Evolutionary conservation across 225 moss, liverwort and hornwort genomes (phyloP), one percentile per base, ranked within the genome.

Genomic region (Straminergon stramineum): DNA sequence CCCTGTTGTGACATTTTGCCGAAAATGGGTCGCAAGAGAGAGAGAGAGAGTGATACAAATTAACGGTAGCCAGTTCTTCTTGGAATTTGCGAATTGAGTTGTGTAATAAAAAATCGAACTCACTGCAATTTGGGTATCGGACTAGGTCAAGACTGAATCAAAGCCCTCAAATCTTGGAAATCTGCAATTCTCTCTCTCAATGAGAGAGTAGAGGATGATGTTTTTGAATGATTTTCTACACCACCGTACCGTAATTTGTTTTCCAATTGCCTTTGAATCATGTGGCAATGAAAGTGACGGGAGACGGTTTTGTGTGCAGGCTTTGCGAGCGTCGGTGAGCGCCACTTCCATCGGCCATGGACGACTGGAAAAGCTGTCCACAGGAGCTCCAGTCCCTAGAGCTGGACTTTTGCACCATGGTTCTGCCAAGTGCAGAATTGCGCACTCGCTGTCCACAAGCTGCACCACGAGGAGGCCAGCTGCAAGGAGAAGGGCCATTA

Each of bases 361-460:
- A 32, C 92, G 45, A 10, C 52, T 85, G 57, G 91, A 74, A 35
- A 86, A 27, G 67, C 17, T 87, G 67, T 20, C 70, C 28, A 51
- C 64, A 65, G 73, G 27, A 53, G 45, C 63, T 43, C 37, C 74
- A 34, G 7, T 45, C 15, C 7, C 64, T 23, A 26, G 35, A 83
- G 87, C 80, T 52, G 71, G 68, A 39, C 13, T n/a, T 56, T 75
- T 67, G 74, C 68, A 43, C 31, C 24, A 26, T 74, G 69, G 65
- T 2, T 52, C 85, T 6, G 37, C 88, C 14, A 86, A 85, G 77
- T 88, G 89, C 85, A 27, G 84, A 90, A 9, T 89, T 52, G 85
- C 90, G 78, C 93, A 92, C 92, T 93, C 92, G 64, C 55, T 93
- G 63, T 58, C 53, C 35, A 86, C 31, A 2, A 89, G 87, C 52